Conservation (phyloP, 176 grass and related monocot species). For the Bolboschoenus planiculmis region DNA sequence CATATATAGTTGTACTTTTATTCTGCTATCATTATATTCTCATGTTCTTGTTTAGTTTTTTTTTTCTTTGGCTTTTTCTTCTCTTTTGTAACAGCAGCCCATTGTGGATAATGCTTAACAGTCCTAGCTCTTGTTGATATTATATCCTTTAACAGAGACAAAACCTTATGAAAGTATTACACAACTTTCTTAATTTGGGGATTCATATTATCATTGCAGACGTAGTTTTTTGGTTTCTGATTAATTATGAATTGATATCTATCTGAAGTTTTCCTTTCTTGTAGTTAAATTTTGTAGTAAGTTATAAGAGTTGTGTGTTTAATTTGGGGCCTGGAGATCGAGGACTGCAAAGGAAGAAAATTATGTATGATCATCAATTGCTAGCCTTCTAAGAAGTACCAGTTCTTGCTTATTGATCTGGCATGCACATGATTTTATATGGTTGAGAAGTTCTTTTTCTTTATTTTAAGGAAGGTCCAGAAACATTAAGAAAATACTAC, state of each 20-base stretch:
- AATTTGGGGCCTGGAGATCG: background rate
- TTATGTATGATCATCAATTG: background rate
- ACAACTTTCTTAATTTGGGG: no score
- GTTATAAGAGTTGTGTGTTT: background rate
- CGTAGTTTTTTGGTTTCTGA: background rate
- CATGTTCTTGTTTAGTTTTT: background rate
- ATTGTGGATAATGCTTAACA: slow-evolving; percentile 7
- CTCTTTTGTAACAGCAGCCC: background rate
- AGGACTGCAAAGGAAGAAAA: no score
- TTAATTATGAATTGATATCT: background rate
- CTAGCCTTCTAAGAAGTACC: background rate
- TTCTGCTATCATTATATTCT: background rate
- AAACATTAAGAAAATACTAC: background rate
- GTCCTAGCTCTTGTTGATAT: background rate
- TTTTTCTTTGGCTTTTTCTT: background rate
- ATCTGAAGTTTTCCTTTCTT: background rate
- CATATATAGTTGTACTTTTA: background rate
- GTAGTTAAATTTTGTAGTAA: background rate
- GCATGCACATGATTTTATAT: background rate
- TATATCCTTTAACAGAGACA: background rate
- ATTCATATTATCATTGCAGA: background rate
- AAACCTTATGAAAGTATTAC: background rate
- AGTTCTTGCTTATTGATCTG: background rate
- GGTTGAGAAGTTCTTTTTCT: background rate
- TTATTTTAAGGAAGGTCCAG: background rate